Percentiles rank a stretch among this genome's conserved stretches.
Evolutionary conservation across 1,139 yeast species (phyloP).

Genomic region (Magnusiomyces suaveolens): DNA sequence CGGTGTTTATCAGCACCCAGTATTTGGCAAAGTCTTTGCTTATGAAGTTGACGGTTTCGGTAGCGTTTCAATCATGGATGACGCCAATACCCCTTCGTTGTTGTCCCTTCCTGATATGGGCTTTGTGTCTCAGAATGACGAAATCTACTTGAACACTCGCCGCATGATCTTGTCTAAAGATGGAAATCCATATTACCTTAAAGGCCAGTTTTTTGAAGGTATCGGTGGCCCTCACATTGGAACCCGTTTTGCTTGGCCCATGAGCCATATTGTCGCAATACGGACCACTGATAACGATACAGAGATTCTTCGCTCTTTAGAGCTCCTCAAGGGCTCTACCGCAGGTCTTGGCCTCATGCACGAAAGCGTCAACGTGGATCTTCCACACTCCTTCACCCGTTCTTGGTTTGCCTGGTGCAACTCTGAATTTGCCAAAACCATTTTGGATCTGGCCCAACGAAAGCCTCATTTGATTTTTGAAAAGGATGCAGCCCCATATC

Average conservation of each 20-base stretch:
- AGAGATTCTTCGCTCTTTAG: slow-evolving; percentile 48
- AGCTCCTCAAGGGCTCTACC: slow-evolving; percentile 49
- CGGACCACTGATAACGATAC: slow-evolving; percentile 65
- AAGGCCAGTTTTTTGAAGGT: slow-evolving; percentile 58
- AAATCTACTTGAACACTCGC: slow-evolving; percentile 67
- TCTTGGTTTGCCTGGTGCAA: slow-evolving; percentile 96
- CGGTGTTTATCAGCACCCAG: slow-evolving; percentile 59
- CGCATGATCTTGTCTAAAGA: slow-evolving; percentile 56
- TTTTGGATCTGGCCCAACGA: slow-evolving; percentile 59
- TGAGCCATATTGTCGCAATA: slow-evolving; percentile 65
- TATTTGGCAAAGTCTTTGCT: slow-evolving; percentile 69
- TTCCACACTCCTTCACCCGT: slow-evolving; percentile 42
- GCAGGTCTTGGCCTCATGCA: slow-evolving; percentile 75
- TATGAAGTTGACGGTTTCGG: slow-evolving; percentile 89
- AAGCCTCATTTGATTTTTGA: slow-evolving; percentile 67
- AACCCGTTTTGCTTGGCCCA: slow-evolving; percentile 77
- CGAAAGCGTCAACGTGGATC: slow-evolving; percentile 65
- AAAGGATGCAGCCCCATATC: slow-evolving; percentile 5
- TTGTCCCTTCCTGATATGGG: slow-evolving; percentile 78
- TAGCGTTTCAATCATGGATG: slow-evolving; percentile 68
- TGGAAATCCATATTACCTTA: slow-evolving; percentile 71
- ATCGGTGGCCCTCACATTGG: slow-evolving; percentile 92
- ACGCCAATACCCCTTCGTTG: slow-evolving; percentile 80
- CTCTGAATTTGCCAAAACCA: slow-evolving; percentile 80
- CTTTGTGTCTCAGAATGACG: slow-evolving; percentile 43